Conservation (phyloP, 108 stramenopile species). For the Skeletonema costatum region DNA sequence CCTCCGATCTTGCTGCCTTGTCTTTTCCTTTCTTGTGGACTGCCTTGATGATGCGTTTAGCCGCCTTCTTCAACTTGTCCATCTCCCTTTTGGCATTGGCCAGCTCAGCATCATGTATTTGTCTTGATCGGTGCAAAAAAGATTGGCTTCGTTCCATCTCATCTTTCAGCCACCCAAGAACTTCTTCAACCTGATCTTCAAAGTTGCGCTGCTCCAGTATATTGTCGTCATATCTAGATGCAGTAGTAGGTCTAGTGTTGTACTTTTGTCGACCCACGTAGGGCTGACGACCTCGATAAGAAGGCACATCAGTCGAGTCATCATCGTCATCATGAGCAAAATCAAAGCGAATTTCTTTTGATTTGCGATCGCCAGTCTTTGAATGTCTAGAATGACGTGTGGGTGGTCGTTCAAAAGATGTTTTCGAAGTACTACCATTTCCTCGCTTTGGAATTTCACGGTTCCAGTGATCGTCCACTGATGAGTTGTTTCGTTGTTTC, state of each 20-base stretch:
- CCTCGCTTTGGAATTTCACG: not conserved
- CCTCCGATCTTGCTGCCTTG: slow-evolving; percentile 42
- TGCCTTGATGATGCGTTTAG: slow-evolving; percentile 43
- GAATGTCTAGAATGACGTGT: not conserved
- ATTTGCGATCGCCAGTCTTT: slow-evolving; percentile 2
- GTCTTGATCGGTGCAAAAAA: slow-evolving; percentile 35
- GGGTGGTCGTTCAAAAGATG: not conserved
- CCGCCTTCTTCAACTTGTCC: slow-evolving; percentile 44
- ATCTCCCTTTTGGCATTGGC: slow-evolving; percentile 37
- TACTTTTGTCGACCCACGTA: not conserved
- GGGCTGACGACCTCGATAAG: not conserved
- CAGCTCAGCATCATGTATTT: slow-evolving; percentile 40
- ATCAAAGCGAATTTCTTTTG: slow-evolving; percentile 17
- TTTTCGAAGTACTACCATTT: not conserved
- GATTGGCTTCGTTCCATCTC: slow-evolving; percentile 49
- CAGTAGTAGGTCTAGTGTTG: not conserved
- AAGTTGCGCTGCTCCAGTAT: slow-evolving; percentile 24
- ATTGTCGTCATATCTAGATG: not conserved
- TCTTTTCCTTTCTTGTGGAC: slow-evolving; percentile 45
- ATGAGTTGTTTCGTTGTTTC: not conserved
- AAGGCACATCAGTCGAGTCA: slow-evolving; percentile 1
- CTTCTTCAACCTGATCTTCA: slow-evolving; percentile 35
- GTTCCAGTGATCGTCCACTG: not conserved
- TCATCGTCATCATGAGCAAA: not conserved
- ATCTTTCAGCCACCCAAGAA: slow-evolving; percentile 45